Base-by-base conservation (phyloP, 1,284 basidiomycete genomes). In the Leucoagaricus sp. region DNA sequence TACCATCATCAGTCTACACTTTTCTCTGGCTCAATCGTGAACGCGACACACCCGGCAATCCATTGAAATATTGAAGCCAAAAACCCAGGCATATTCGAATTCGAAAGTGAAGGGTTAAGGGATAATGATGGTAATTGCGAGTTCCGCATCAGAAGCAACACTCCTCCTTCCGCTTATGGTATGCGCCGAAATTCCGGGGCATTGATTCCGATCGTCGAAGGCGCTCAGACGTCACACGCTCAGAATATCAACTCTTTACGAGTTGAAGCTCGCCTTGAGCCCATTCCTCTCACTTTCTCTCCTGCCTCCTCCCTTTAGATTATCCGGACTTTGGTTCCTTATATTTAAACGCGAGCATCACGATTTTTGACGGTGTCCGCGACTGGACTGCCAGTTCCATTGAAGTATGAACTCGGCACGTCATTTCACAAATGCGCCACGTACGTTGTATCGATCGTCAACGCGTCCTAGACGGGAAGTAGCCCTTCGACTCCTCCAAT, bases 11-110 rank as follows among this genome's bases (percentile, higher is more conserved):
- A 17, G 49, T 26, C 52, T 56, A 15, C 19, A 40, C 31, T 10
- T 33, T 19, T 44, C 41, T 40, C 8, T 21, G 17, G n/a, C n/a
- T n/a, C n/a, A 23, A n/a, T 19, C 8, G 6, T 25, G 23, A 23
- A 38, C 9, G 6, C 31, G 33, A 58, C 77, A 64, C 64, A 83
- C 87, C 86, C 81, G 63, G 75, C 76, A 56, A 90, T 73, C 87
- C 88, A 90, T 58, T 83, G 75, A 60, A 93, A 76, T 42, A 94
- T 60, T 15, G 86, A 82, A 7, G 82, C 71, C 62, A 93, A 84
- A 65, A 92, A 80, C 53, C 78, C 76, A 53, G 83, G 70, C 87
- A 91, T 69, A 36, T 19, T 25, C 5, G 10, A 9, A 13, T 12
- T n/a, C 6, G n/a, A n/a, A 36, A 26, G 33, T 55, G 40, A 46